Evolutionary conservation across 2,329 filamentous ascomycete genomes (phyloP).

Genomic region (Paracoccidioides brasiliensis): DNA sequence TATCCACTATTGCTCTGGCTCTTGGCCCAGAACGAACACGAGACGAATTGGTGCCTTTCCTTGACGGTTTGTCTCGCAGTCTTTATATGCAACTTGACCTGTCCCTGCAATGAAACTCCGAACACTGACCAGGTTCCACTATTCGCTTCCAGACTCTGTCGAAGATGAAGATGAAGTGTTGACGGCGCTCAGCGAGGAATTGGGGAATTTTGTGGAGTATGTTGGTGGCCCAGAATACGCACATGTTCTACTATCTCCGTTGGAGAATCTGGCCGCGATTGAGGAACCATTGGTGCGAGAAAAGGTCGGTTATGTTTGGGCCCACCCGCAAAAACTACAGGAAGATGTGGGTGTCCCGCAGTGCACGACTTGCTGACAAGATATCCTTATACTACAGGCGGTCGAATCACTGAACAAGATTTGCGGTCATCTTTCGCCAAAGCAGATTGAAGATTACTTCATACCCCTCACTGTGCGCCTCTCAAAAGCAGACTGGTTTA

Average conservation of each 20-base stretch:
- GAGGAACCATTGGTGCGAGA: slow-evolving; percentile 95
- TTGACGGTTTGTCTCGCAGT: slow-evolving; percentile 63
- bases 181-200: slow-evolving; percentile 90
- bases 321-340: background rate
- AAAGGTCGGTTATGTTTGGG: slow-evolving; percentile 51
- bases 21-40: slow-evolving; percentile 91
- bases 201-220: slow-evolving; percentile 94
- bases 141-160: slow-evolving; percentile 66
- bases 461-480: slow-evolving; percentile 90
- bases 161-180: slow-evolving; percentile 98
- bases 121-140: background rate
- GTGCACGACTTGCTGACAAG: background rate
- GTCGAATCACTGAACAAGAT: slow-evolving; percentile 99
- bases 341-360: background rate
- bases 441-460: slow-evolving; percentile 95
- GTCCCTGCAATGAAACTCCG: background rate
- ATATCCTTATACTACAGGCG: slow-evolving; percentile 47
- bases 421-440: slow-evolving; percentile 75
- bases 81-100: slow-evolving; percentile 2
- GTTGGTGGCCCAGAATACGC: slow-evolving; percentile 88
- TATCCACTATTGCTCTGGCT: slow-evolving; percentile 95
- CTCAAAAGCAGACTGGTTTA: slow-evolving; percentile 99
- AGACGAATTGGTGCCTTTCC: slow-evolving; percentile 96
- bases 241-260: slow-evolving; percentile 88
- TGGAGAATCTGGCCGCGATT: slow-evolving; percentile 96